Conservation (phyloP, 352 stramenopile genomes). For the Elongisporangium undulatum region DNA sequence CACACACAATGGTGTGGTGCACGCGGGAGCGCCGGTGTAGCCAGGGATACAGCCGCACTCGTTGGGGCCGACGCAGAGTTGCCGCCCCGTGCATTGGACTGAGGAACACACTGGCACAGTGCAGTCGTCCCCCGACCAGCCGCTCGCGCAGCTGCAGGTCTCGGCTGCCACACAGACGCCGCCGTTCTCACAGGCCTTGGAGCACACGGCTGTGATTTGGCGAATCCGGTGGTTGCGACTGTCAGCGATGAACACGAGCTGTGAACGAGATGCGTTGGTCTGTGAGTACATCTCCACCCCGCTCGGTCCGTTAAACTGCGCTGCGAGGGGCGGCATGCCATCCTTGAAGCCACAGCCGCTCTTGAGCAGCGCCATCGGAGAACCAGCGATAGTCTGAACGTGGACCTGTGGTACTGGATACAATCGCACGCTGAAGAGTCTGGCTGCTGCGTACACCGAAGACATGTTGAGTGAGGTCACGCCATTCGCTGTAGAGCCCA, state of each 20-base stretch:
- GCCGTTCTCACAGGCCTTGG: constrained; percentile 94
- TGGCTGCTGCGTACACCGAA: constrained; percentile 20
- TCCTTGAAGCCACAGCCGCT: constrained; percentile 87
- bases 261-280: constrained; percentile 21
- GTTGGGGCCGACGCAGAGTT: constrained; percentile 92
- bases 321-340: constrained; percentile 74
- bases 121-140: constrained; percentile 92
- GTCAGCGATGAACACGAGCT: constrained; percentile 89
- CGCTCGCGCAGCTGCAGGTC: constrained; percentile 75
- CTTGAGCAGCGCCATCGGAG: constrained; percentile 73
- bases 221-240: constrained; percentile 92
- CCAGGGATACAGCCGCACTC: constrained; percentile 92
- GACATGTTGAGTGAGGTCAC: constrained; percentile 53
- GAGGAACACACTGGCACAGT: constrained; percentile 62
- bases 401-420: constrained; percentile 58
- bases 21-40: constrained; percentile 74
- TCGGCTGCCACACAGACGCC: constrained; percentile 86
- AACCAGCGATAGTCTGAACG: constrained; percentile 90
- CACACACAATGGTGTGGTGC: constrained; percentile 78
- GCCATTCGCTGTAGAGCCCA: constrained; percentile 46
- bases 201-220: constrained; percentile 87
- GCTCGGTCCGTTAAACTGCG: constrained; percentile 63
- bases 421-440: constrained; percentile 49
- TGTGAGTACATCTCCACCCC: constrained; percentile 64
- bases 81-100: constrained; percentile 32